Evolutionary conservation across 768 basidiomycete species (phyloP).

Genomic region (Macrolepiota dolichaula): DNA sequence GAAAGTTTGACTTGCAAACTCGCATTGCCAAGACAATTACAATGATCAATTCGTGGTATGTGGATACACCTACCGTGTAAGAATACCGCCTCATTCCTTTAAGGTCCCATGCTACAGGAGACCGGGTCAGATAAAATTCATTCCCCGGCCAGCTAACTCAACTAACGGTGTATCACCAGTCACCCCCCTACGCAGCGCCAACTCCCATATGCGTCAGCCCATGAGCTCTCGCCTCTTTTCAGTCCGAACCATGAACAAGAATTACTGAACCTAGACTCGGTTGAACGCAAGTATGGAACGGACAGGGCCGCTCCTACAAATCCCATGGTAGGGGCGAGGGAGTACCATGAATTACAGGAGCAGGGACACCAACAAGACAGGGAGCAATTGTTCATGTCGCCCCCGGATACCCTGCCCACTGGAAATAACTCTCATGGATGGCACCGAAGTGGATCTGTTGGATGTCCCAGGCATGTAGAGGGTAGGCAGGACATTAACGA

Average conservation of each 20-base stretch:
- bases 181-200: not conserved
- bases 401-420: not conserved
- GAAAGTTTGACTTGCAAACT: constrained; percentile 40
- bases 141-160: no score
- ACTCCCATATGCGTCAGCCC: not conserved
- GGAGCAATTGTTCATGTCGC: not conserved
- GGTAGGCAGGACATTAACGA: not conserved
- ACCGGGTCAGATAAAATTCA: not conserved
- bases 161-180: not conserved
- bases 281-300: not conserved
- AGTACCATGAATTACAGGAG: not conserved
- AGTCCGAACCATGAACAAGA: no score
- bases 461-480: no score
- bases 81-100: constrained; percentile 2
- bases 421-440: not conserved
- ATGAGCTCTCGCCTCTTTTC: not conserved
- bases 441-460: not conserved
- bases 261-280: not conserved
- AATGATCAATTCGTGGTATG: constrained; percentile 26
- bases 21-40: constrained; percentile 55
- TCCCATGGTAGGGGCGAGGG: not conserved
- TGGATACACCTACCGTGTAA: not conserved
- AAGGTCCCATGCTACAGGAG: not conserved
- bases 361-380: not conserved
- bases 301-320: not conserved